Evolutionary conservation across 805 yeast species (phyloP).

Genomic region (Wickerhamomyces bovis): DNA sequence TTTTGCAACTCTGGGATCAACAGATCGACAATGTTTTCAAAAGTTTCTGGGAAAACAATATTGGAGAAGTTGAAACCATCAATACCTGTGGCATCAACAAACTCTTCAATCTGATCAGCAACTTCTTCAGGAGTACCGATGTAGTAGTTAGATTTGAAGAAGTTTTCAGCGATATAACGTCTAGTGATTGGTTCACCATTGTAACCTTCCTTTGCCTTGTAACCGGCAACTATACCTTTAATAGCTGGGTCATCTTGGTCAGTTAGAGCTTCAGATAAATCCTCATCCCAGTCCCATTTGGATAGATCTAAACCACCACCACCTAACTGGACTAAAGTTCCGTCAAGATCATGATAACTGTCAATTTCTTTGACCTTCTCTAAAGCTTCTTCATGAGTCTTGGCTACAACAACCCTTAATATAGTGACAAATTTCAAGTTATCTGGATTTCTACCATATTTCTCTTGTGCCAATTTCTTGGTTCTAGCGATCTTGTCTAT

Average conservation of each 20-base stretch:
- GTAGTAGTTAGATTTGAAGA: constrained; percentile 18
- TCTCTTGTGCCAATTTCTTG: constrained; percentile 28
- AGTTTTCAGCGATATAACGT: constrained; percentile 25
- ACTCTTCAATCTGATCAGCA: constrained; percentile 36
- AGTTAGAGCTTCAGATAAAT: constrained; percentile 21
- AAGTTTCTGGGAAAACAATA: constrained; percentile 35
- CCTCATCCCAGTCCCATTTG: constrained; percentile 41
- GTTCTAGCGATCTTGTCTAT: constrained; percentile 27
- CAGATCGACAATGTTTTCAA: constrained; percentile 34
- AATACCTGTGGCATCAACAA: constrained; percentile 33
- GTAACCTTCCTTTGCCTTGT: constrained; percentile 22
- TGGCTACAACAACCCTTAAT: constrained; percentile 32
- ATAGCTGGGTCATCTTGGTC: constrained; percentile 30
- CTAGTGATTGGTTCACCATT: constrained; percentile 25
- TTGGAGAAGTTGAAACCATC: constrained; percentile 40
- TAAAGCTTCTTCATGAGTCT: constrained; percentile 36
- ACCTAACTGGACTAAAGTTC: constrained; percentile 39
- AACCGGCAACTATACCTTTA: constrained; percentile 26
- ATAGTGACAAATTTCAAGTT: constrained; percentile 34
- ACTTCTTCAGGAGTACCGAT: constrained; percentile 35
- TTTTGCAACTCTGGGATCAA: constrained; percentile 33
- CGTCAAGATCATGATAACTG: constrained; percentile 32
- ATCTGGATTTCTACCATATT: constrained; percentile 32
- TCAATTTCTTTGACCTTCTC: constrained; percentile 29
- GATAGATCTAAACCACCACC: constrained; percentile 39